phyloP scores from a whole-genome alignment of 441 rosid genomes.

The Francoa sonchifolia region DNA sequence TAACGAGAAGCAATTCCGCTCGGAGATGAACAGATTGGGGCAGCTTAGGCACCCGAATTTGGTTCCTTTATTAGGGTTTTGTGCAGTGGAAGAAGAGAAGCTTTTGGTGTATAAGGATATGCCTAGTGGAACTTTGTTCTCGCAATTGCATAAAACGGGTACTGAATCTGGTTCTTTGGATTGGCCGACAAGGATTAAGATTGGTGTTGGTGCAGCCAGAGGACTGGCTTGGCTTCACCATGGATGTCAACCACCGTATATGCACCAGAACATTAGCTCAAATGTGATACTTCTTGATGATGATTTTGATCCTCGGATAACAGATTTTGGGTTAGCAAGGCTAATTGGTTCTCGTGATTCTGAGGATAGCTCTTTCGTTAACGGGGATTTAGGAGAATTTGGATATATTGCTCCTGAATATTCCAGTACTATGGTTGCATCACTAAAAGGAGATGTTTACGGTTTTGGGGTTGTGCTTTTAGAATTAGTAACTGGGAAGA shows the following conservation, averaged over 20 bases:
- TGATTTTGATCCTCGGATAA: slow-evolving; percentile 44
- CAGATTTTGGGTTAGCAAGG: slow-evolving; percentile 47
- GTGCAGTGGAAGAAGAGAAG: slow-evolving; percentile 47
- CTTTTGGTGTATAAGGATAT: slow-evolving; percentile 57
- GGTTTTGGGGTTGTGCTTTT: slow-evolving; percentile 56
- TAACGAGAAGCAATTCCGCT: slow-evolving; percentile 42
- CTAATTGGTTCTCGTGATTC: slow-evolving; percentile 35
- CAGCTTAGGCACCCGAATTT: slow-evolving; percentile 56
- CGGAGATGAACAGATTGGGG: slow-evolving; percentile 48
- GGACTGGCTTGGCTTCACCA: slow-evolving; percentile 67
- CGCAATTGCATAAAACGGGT: slow-evolving; percentile 26
- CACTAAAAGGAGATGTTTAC: slow-evolving; percentile 54
- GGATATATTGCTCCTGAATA: slow-evolving; percentile 65
- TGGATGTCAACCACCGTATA: slow-evolving; percentile 32
- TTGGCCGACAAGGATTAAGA: slow-evolving; percentile 42
- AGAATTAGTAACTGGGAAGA: slow-evolving; percentile 47
- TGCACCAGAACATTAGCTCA: slow-evolving; percentile 48
- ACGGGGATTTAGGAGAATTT: slow-evolving; percentile 41
- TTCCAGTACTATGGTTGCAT: slow-evolving; percentile 42
- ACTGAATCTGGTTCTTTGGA: slow-evolving; percentile 20
- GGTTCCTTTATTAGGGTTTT: slow-evolving; percentile 55
- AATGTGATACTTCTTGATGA: slow-evolving; percentile 52
- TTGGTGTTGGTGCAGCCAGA: slow-evolving; percentile 53
- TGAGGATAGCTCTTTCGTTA: slow-evolving; percentile 33
- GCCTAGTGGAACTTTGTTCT: slow-evolving; percentile 41